Evolutionary conservation across 164 flowering plant species (phyloP), one percentile per base, ranked within the genome.

Genomic region (Amborella trichopoda): DNA sequence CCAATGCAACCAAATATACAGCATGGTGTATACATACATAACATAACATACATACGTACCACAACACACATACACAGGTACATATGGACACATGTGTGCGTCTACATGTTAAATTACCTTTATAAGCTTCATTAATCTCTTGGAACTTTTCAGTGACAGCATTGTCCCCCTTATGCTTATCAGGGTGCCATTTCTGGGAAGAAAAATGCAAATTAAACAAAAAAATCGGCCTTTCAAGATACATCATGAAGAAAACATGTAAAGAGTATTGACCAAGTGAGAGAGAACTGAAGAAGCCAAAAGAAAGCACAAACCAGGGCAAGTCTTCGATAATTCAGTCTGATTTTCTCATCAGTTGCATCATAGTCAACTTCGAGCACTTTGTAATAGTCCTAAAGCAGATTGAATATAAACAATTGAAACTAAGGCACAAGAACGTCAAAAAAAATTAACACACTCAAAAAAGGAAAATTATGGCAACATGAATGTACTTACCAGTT

Each of bases 121-220:
- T 70, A 32, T 86, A 86, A 52, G 91, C 95, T 69, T 86, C 91
- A 62, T 78, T 82, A 1, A 82, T 82, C 73, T 73, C 75, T 68
- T 78, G 95, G 49, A 86, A 86, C 50, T 71, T 86, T 23, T 69
- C 61, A 24, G 95, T 86, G 46, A 64, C 82, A 44, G 69, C 61
- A 58, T 19, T 41, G 53, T 82, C 78, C 53, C 80, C 81, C 48
- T 73, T 82, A 58, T 76, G 89, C 52, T 86, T 86, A 68, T 86
- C 95, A 26, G 95, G 95, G 72, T 82, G 91, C 95, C 91, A 82
- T 75, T 78, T 82, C 95, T 86, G 54, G 17, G 28, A 21, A 56
- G 16, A 36, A 22, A 23, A 23, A 57, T 26, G 8, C 64, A 56
- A 11, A 52, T 27, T 27, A 63, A 33, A 17, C 16, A 33, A 33